Evolutionary conservation across 768 basidiomycete genomes (phyloP), one percentile per base, ranked within the genome.

Genomic region (Sporobolomyces phaffii): DNA sequence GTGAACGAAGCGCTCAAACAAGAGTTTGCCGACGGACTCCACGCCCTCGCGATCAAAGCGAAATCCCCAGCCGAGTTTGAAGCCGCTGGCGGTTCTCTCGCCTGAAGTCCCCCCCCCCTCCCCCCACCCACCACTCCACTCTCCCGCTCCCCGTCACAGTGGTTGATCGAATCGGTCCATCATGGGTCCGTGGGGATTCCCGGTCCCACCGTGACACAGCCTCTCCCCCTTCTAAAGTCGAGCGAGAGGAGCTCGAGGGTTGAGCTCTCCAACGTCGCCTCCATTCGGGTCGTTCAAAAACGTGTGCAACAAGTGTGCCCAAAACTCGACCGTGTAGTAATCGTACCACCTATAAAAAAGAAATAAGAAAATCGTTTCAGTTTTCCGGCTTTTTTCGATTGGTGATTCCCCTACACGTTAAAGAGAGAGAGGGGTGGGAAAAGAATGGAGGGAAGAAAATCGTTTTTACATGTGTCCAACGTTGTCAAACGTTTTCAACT

Each of bases 1-100:
- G 79, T 81, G 58, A 80, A 81, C 70, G 72, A 69, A 13, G 58
- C 80, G 26, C 70, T 81, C 14, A 78, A 78, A 61, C 78, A 78
- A 2, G 78, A 80, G 61, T 79, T 81, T 33, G 74, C 74, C 20
- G 72, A 68, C n/a, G 80, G 80, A 14, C 63, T 81, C 41, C 80
- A 81, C 60, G 80, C 80, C 2, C 72, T 81, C 48, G 76, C 76
- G 60, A 65, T 81, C 68, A 73, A 76, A 60, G 68, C 80, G 33
- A 77, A 77, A 70, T 77, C 76, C 28, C 78, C 78, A 5, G 69
- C 72, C 62, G 80, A 80, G 60, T 65, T n/a, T 18, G 77, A 76
- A 69, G 70, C 47, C 15, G 36, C 49, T 2, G 51, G 68, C 5
- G 41, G 40, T 33, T 15, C n/a, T 34, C 20, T 36, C 22, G 28